Evolutionary conservation across 2,329 filamentous ascomycete species (phyloP).

Genomic region (Apiospora phragmitis): DNA sequence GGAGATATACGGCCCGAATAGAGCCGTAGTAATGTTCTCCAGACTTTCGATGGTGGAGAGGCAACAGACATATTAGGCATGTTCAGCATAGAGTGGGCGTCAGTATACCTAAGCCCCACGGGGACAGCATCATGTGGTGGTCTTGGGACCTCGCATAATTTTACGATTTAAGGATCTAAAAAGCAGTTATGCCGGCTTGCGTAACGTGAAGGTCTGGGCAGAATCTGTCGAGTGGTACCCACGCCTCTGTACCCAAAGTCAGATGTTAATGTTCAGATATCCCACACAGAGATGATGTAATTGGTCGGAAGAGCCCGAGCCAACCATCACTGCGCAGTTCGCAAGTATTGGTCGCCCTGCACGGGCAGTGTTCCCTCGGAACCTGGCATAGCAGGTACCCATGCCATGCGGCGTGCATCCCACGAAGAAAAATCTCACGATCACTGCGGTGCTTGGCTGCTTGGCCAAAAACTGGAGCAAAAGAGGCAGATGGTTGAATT

Average conservation of each 20-base stretch:
- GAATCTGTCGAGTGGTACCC: background rate
- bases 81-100: background rate
- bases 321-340: background rate
- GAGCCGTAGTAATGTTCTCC: background rate
- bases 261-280: background rate
- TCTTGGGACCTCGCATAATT: background rate
- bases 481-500: conserved; percentile 10
- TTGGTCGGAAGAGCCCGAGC: background rate
- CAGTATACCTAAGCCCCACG: background rate
- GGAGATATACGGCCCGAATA: background rate
- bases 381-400: background rate
- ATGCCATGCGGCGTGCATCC: background rate
- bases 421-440: background rate
- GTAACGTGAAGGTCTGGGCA: background rate
- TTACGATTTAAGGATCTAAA: background rate
- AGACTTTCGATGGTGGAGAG: background rate
- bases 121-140: background rate
- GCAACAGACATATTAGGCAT: background rate
- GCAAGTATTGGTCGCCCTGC: background rate
- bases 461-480: background rate
- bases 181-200: background rate
- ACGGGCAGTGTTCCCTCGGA: background rate
- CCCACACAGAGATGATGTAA: background rate
- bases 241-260: background rate
- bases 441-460: background rate